phyloP scores from a whole-genome alignment of 169 alveolate genomes.

The Neospora caninum region DNA sequence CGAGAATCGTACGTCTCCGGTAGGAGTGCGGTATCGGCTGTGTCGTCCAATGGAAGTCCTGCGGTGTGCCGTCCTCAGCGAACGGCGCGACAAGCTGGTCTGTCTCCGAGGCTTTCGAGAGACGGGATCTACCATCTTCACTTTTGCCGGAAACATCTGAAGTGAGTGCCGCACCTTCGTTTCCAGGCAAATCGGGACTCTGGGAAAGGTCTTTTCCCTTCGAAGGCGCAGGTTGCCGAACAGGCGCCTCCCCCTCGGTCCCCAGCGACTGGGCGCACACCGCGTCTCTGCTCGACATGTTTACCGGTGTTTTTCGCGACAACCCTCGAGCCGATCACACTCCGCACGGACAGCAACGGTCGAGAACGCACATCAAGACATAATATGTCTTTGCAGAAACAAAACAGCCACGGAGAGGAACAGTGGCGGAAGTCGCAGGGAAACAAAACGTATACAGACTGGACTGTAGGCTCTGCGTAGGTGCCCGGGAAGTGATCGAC shows the following conservation, averaged over 20 bases:
- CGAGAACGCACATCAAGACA: no score
- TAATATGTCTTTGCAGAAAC: no score
- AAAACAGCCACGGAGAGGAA: no score
- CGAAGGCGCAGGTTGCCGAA: background rate
- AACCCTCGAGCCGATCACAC: no score
- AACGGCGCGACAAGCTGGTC: background rate
- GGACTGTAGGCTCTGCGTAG: no score
- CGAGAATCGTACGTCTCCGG: slow-evolving; percentile 69
- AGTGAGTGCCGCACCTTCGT: background rate
- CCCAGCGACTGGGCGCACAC: background rate
- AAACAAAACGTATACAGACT: no score
- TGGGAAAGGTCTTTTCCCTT: background rate
- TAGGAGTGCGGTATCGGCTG: slow-evolving; percentile 68
- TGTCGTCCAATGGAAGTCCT: slow-evolving; percentile 36
- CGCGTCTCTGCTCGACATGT: background rate
- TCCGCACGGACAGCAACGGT: no score
- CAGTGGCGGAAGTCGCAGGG: no score
- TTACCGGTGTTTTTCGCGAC: no score
- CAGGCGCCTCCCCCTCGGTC: background rate
- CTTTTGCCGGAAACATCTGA: background rate
- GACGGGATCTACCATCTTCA: background rate
- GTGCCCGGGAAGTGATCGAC: no score
- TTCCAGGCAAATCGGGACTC: background rate
- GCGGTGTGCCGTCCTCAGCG: slow-evolving; percentile 14
- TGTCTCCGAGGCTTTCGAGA: background rate